Conservation (phyloP, 2,329 filamentous ascomycete species). For the Paraphoma chrysanthemicola region DNA sequence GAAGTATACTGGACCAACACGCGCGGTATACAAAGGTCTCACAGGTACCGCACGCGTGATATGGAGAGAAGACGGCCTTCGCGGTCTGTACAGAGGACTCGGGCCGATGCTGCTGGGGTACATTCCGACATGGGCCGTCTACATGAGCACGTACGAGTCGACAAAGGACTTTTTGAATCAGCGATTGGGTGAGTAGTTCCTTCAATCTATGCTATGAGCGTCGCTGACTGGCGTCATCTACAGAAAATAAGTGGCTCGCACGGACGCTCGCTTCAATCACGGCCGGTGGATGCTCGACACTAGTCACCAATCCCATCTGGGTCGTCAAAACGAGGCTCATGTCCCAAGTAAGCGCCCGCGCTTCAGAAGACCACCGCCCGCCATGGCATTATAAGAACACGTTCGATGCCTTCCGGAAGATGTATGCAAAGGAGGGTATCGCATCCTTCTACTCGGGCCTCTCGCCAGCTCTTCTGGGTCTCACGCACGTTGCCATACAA, state of each 20-base stretch:
- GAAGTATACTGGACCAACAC: constrained; percentile 57
- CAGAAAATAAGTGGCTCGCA: constrained; percentile 75
- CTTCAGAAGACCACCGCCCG: constrained; percentile 64
- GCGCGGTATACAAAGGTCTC: constrained; percentile 79
- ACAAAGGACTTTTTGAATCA: constrained; percentile 77
- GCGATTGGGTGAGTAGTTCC: constrained; percentile 57
- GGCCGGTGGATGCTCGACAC: constrained; percentile 89
- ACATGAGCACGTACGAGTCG: constrained; percentile 94
- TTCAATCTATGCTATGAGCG: not conserved
- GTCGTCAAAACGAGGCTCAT: constrained; percentile 98
- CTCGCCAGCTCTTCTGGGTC: constrained; percentile 86
- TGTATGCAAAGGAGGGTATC: constrained; percentile 91
- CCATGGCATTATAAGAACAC: constrained; percentile 93
- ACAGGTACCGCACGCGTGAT: constrained; percentile 86
- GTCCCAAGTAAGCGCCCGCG: constrained; percentile 78
- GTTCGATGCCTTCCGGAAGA: constrained; percentile 89
- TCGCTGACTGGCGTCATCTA: constrained; percentile 13
- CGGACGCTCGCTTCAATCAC: constrained; percentile 90
- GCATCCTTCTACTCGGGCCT: constrained; percentile 94
- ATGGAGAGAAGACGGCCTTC: constrained; percentile 84
- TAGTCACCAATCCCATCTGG: constrained; percentile 98
- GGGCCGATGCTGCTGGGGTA: constrained; percentile 96
- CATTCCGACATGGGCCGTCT: constrained; percentile 96
- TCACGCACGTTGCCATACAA: constrained; percentile 95
- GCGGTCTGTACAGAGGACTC: constrained; percentile 90